These are phyloP conservation scores for Zoysia pacifica DNA, from an alignment of 176 grass and related monocot genomes.

Conservation along the genomic window DNA sequence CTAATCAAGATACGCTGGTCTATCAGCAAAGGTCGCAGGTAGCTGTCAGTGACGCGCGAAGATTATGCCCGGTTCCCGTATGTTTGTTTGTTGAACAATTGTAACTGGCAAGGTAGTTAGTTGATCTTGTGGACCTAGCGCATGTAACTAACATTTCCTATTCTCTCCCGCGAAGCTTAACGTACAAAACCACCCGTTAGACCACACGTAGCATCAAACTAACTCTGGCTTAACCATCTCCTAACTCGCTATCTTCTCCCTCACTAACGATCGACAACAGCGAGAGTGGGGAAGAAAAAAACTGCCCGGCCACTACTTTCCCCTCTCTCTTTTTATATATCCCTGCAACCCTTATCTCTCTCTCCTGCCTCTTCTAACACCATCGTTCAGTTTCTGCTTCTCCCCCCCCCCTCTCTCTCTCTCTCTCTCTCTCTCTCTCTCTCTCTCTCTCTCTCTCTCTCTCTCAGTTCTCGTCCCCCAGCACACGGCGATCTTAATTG, in stretches of 20 bases:
- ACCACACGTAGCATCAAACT: constrained; percentile 79
- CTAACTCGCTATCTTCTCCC: constrained; percentile 74
- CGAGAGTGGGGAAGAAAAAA: not conserved
- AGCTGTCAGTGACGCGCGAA: constrained; percentile 20
- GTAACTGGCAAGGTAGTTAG: constrained; percentile 49
- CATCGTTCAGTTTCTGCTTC: constrained; percentile 17
- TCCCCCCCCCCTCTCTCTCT: not conserved
- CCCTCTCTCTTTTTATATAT: constrained; percentile 40
- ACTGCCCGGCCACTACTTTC: constrained; percentile 41
- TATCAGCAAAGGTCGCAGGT: not conserved
- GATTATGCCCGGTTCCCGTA: not conserved
- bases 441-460: not conserved
- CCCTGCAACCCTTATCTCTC: constrained; percentile 36
- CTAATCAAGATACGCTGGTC: too few species aligned
- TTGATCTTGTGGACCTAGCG: constrained; percentile 51
- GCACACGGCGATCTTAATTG: constrained; percentile 24
- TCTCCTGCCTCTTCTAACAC: constrained; percentile 28
- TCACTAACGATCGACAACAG: constrained; percentile 63
- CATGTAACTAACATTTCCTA: constrained; percentile 51
- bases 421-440: constrained; percentile 1
- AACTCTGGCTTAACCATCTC: constrained; percentile 86
- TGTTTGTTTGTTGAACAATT: constrained; percentile 51
- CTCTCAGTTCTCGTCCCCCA: not conserved
- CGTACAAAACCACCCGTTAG: constrained; percentile 78
- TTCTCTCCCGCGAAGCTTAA: constrained; percentile 47